A percentile compares a stretch with the other conserved stretches of the same genome.
Evolutionary conservation across 139 green algal species (phyloP).

Genomic region (Chlamydomonas eustigma): DNA sequence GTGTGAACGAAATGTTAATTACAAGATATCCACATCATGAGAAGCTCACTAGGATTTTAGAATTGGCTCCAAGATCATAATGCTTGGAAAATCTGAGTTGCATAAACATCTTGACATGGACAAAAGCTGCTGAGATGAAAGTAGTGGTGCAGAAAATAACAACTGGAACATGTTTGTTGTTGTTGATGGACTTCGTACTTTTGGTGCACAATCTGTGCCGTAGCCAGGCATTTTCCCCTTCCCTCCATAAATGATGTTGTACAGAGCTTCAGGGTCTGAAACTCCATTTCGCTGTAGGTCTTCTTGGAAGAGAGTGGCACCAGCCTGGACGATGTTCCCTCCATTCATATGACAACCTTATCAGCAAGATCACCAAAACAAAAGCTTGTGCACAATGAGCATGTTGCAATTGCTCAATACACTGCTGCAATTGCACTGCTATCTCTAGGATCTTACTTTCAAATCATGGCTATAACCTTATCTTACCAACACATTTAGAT

Average conservation of each 20-base stretch:
- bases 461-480: not conserved
- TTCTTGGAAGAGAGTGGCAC: conserved; percentile 49
- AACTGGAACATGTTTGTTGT: too few species aligned
- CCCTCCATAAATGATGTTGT: conserved; percentile 69
- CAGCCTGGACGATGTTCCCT: conserved; percentile 69
- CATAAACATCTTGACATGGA: not conserved
- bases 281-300: conserved; percentile 51
- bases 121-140: not conserved
- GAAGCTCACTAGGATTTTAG: not conserved
- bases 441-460: not conserved
- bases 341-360: conserved; percentile 69
- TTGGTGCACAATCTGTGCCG: conserved; percentile 66
- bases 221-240: conserved; percentile 81
- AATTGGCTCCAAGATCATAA: not conserved
- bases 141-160: not conserved
- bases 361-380: not conserved
- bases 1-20: not conserved
- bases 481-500: conserved; percentile 6
- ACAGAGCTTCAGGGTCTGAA: conserved; percentile 49
- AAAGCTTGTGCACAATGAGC: too few species aligned
- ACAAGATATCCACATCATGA: not conserved
- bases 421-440: too few species aligned
- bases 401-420: too few species aligned
- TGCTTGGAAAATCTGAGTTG: not conserved
- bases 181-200: too few species aligned